A percentile compares a stretch with the other conserved stretches of the same genome.
These are phyloP conservation scores for Populus tremula DNA, from an alignment of 345 rosid species.

Conservation along the genomic window DNA sequence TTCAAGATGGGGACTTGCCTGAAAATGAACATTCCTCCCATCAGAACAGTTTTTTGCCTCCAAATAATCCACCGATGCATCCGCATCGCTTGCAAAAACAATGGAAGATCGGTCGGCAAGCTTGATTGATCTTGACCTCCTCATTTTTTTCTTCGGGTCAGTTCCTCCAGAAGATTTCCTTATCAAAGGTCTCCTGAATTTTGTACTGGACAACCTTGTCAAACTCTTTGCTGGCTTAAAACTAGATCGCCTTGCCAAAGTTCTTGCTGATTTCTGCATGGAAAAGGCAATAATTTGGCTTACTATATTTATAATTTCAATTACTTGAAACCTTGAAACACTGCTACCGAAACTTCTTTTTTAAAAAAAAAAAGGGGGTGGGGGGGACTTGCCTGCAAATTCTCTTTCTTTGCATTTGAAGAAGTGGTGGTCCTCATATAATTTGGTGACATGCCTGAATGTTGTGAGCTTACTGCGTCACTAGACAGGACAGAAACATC, in stretches of 20 bases:
- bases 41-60: slow-evolving; percentile 14
- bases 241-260: slow-evolving; percentile 35
- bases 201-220: slow-evolving; percentile 48
- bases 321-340: neutral
- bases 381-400: slow-evolving; percentile 38
- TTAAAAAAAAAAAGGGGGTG: neutral
- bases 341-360: neutral
- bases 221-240: slow-evolving; percentile 41
- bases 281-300: neutral
- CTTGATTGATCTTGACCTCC: slow-evolving; percentile 44
- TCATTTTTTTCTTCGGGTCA: slow-evolving; percentile 41
- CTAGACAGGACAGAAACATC: slow-evolving; percentile 29
- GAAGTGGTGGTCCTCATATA: slow-evolving; percentile 27
- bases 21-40: slow-evolving; percentile 17
- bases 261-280: slow-evolving; percentile 43
- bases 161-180: slow-evolving; percentile 43
- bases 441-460: slow-evolving; percentile 36
- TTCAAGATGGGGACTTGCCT: slow-evolving; percentile 24
- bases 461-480: slow-evolving; percentile 35
- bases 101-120: slow-evolving; percentile 14
- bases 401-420: slow-evolving; percentile 31
- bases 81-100: slow-evolving; percentile 2
- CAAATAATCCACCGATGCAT: slow-evolving; percentile 5
- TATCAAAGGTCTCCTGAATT: slow-evolving; percentile 43
- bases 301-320: neutral